Evolutionary conservation across 306 rosid genomes (phyloP).

Genomic region (Argentina anserina): DNA sequence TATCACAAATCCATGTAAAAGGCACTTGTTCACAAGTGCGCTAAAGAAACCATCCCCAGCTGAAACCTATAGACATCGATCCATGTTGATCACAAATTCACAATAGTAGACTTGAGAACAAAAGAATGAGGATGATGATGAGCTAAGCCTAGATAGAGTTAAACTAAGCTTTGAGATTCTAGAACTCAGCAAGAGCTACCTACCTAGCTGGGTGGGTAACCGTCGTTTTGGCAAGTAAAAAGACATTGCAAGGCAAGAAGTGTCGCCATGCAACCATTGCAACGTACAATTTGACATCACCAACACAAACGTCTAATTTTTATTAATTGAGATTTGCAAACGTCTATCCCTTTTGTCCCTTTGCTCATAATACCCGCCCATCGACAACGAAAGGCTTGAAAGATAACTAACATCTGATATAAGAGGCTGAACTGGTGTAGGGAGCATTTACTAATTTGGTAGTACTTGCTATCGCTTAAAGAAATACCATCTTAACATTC

Average conservation of each 20-base stretch:
- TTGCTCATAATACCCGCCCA: background rate
- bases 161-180: background rate
- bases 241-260: background rate
- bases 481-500: too few species aligned
- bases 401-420: background rate
- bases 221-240: background rate
- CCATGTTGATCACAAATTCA: background rate
- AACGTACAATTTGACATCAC: background rate
- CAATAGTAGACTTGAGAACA: background rate
- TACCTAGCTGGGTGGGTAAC: background rate
- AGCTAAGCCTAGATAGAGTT: background rate
- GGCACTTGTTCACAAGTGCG: too few species aligned
- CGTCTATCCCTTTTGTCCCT: background rate
- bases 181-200: background rate
- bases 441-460: background rate
- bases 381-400: background rate
- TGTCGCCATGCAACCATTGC: background rate
- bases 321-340: background rate
- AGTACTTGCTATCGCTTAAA: too few species aligned
- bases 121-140: background rate
- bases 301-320: background rate
- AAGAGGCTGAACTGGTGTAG: background rate
- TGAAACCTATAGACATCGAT: background rate
- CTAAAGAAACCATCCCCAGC: background rate
- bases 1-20: too few species aligned